Conservation (phyloP, 1,139 yeast genomes). For the Hyphopichia burtonii region DNA sequence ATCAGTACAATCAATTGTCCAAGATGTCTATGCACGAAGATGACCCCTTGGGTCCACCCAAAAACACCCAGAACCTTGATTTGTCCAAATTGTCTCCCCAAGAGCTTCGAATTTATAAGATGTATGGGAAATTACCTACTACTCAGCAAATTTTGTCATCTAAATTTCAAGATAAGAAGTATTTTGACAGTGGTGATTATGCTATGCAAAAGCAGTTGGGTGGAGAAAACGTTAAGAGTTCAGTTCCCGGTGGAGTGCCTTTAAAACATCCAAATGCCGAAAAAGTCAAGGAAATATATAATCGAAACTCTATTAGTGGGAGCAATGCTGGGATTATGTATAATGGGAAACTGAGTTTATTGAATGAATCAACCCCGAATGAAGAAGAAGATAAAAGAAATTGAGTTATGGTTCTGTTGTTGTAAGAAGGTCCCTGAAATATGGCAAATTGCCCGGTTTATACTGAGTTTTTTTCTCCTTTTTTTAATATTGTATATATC, state of each 20-base stretch:
- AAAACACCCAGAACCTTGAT: slow-evolving; percentile 50
- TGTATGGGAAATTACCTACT: slow-evolving; percentile 89
- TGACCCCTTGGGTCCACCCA: slow-evolving; percentile 50
- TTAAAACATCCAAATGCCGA: slow-evolving; percentile 51
- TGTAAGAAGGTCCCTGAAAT: no score
- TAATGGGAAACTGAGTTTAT: slow-evolving; percentile 47
- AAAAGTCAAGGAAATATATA: slow-evolving; percentile 47
- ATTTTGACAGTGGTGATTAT: slow-evolving; percentile 96
- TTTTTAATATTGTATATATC: no score
- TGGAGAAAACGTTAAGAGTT: slow-evolving; percentile 27
- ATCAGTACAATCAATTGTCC: not conserved
- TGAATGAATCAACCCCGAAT: slow-evolving; percentile 41
- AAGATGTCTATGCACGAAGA: slow-evolving; percentile 30
- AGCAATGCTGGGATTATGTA: slow-evolving; percentile 44
- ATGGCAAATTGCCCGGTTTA: no score
- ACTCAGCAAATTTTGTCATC: slow-evolving; percentile 78
- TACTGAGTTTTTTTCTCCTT: no score
- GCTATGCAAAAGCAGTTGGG: slow-evolving; percentile 74
- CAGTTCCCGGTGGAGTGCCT: slow-evolving; percentile 34
- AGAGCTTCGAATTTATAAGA: slow-evolving; percentile 65
- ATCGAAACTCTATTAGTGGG: slow-evolving; percentile 46
- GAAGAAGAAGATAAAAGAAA: slow-evolving; percentile 21
- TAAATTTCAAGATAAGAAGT: slow-evolving; percentile 84
- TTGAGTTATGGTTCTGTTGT: not conserved
- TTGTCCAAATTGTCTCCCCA: slow-evolving; percentile 62